A percentile compares a stretch with the other conserved stretches of the same genome.
Evolutionary conservation across 202 grass and related monocot species (phyloP).

Genomic region (Setaria viridis): DNA sequence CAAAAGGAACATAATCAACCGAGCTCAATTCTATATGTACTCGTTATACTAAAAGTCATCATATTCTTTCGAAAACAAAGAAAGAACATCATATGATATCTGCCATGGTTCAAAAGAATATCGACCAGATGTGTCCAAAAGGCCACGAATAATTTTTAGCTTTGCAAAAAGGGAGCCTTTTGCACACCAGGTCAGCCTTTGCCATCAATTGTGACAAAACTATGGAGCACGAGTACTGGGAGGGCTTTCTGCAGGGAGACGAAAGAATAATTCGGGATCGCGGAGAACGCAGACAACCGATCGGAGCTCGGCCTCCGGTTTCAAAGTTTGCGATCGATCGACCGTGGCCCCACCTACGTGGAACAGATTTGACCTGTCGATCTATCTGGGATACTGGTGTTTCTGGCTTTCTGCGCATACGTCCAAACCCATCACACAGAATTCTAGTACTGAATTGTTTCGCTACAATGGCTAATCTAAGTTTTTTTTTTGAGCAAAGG

Average conservation of each 20-base stretch:
- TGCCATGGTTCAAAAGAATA: not conserved
- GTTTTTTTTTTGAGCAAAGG: not conserved
- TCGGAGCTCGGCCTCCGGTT: not conserved
- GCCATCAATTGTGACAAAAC: slow-evolving; percentile 42
- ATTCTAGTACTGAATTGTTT: not conserved
- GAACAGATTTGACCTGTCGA: slow-evolving; percentile 54
- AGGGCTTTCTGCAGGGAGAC: slow-evolving; percentile 34
- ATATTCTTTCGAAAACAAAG: not conserved
- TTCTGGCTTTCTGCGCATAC: slow-evolving; percentile 6
- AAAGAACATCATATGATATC: not conserved
- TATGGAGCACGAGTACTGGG: not conserved
- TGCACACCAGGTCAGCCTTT: slow-evolving; percentile 48
- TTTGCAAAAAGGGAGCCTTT: slow-evolving; percentile 50
- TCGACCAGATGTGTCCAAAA: slow-evolving; percentile 51
- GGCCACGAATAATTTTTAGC: slow-evolving; percentile 49
- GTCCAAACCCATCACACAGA: slow-evolving; percentile 1
- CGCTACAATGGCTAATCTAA: not conserved
- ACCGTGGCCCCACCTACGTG: slow-evolving; percentile 16
- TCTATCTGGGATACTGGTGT: slow-evolving; percentile 44
- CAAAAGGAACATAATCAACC: too few species aligned
- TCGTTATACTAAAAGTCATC: too few species aligned
- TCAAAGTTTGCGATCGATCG: slow-evolving; percentile 43
- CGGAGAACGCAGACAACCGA: not conserved
- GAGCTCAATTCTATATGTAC: too few species aligned
- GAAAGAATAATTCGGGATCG: slow-evolving; percentile 38